These are phyloP conservation scores for Clonostachys byssicola DNA, from an alignment of 2,329 filamentous ascomycete species.

Conservation along the genomic window DNA sequence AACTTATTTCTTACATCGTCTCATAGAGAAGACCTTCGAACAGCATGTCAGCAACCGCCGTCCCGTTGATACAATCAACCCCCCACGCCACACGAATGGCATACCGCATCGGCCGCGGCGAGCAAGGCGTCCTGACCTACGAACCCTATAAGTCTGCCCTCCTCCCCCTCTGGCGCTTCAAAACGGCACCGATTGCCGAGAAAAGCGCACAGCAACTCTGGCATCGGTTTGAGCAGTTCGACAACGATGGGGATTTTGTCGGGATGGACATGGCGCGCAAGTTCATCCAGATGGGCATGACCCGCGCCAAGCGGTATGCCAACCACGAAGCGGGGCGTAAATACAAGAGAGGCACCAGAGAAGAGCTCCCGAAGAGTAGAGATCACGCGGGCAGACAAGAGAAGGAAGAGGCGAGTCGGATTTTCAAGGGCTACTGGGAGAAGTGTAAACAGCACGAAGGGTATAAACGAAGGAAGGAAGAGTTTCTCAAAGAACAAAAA, in stretches of 20 bases:
- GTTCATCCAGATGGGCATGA: conserved; percentile 65
- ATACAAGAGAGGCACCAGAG: conserved; percentile 23
- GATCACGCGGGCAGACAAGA: conserved; percentile 9
- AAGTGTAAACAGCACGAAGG: conserved; percentile 11
- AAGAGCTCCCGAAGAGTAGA: conserved; percentile 8
- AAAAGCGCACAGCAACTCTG: conserved; percentile 44
- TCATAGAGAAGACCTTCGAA: neutral
- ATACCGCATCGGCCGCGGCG: conserved; percentile 56
- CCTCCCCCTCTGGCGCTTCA: conserved; percentile 57
- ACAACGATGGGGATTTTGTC: conserved; percentile 49
- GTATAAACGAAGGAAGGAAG: conserved; percentile 7
- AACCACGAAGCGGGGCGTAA: conserved; percentile 52
- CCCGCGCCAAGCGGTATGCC: conserved; percentile 53
- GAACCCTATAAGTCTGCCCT: conserved; percentile 60
- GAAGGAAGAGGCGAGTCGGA: conserved; percentile 10
- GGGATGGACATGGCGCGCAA: conserved; percentile 63
- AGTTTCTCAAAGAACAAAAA: conserved; percentile 8
- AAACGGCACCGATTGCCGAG: conserved; percentile 11
- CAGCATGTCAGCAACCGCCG: neutral
- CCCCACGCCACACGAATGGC: conserved; percentile 7
- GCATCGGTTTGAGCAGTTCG: conserved; percentile 45
- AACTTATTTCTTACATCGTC: neutral
- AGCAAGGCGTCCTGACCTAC: conserved; percentile 57
- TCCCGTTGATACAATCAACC: neutral
- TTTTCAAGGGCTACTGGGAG: conserved; percentile 12